These are phyloP conservation scores for Xylaria intraflava DNA, from an alignment of 495 filamentous ascomycete species.

Conservation along the genomic window DNA sequence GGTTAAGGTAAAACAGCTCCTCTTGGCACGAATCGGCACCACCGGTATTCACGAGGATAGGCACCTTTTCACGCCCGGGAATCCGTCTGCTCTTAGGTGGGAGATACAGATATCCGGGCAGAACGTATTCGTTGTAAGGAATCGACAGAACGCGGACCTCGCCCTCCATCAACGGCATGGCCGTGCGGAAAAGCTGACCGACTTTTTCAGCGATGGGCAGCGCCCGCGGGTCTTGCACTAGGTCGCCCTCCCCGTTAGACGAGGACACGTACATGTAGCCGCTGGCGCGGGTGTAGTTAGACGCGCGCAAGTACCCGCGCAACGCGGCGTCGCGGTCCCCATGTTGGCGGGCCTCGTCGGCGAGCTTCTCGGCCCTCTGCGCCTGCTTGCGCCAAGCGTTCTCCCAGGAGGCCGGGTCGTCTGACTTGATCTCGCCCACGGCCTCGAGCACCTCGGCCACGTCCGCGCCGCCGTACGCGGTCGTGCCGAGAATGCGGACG, in stretches of 20 bases:
- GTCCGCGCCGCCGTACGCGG: conserved; percentile 34
- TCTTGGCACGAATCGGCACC: conserved; percentile 43
- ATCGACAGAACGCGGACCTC: conserved; percentile 29
- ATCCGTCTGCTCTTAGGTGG: neutral
- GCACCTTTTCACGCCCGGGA: conserved; percentile 6
- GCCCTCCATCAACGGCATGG: conserved; percentile 14
- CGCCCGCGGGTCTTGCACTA: conserved; percentile 13
- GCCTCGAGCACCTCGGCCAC: conserved; percentile 38
- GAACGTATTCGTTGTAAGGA: conserved; percentile 29
- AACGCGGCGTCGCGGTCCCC: conserved; percentile 25
- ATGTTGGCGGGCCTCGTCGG: conserved; percentile 17
- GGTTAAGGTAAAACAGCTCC: conserved; percentile 38
- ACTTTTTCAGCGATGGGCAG: conserved; percentile 13
- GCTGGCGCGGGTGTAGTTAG: conserved; percentile 38
- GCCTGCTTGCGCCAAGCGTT: conserved; percentile 25
- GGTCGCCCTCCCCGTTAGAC: conserved; percentile 1
- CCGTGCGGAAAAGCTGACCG: conserved; percentile 20
- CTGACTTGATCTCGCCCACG: conserved; percentile 28
- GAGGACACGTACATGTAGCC: too few relatives aligned
- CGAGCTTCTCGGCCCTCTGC: conserved; percentile 27
- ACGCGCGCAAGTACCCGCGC: conserved; percentile 30
- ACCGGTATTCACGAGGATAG: conserved; percentile 34
- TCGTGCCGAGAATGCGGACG: conserved; percentile 35
- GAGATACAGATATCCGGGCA: neutral
- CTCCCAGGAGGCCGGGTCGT: conserved; percentile 39